phyloP scores from a whole-genome alignment of 495 filamentous ascomycete species.

The Podospora australis region DNA sequence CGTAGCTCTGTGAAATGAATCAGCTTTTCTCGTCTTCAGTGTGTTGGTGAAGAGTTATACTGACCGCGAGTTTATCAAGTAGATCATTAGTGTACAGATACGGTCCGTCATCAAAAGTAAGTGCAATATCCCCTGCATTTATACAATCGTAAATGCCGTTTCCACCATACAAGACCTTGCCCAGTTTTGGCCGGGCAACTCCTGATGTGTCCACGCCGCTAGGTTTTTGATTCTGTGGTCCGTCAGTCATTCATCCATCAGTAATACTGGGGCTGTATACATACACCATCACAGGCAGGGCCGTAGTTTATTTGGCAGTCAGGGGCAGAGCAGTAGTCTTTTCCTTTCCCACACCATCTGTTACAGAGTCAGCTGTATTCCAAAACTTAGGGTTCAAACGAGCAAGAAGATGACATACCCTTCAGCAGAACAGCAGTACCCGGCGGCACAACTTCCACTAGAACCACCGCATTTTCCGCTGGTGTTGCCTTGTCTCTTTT shows the following conservation, averaged over 20 bases:
- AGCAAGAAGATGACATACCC: conserved; percentile 37
- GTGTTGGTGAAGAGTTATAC: neutral
- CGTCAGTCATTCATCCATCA: conserved; percentile 3
- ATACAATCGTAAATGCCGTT: conserved; percentile 61
- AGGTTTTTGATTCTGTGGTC: conserved; percentile 47
- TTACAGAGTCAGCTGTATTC: conserved; percentile 16
- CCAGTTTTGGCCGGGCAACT: conserved; percentile 53
- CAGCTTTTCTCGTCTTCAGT: no score
- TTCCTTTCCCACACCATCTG: conserved; percentile 54
- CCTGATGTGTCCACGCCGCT: conserved; percentile 52
- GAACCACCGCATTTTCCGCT: conserved; percentile 32
- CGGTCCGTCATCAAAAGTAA: conserved; percentile 78
- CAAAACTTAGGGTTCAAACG: conserved; percentile 24
- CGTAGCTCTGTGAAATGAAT: conserved; percentile 39
- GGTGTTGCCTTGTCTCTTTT: conserved; percentile 3
- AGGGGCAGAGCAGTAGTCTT: conserved; percentile 59
- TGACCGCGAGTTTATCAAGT: conserved; percentile 52
- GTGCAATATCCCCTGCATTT: conserved; percentile 55
- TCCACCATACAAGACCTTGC: conserved; percentile 54
- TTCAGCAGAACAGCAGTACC: conserved; percentile 58
- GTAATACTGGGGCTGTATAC: neutral
- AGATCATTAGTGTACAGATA: conserved; percentile 62
- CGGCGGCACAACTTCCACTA: conserved; percentile 45
- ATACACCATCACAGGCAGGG: conserved; percentile 55
- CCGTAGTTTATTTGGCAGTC: conserved; percentile 66